A percentile compares a stretch with the other conserved stretches of the same genome.
Evolutionary conservation across 345 rosid species (phyloP).

Genomic region (Eucalyptus curtisii): DNA sequence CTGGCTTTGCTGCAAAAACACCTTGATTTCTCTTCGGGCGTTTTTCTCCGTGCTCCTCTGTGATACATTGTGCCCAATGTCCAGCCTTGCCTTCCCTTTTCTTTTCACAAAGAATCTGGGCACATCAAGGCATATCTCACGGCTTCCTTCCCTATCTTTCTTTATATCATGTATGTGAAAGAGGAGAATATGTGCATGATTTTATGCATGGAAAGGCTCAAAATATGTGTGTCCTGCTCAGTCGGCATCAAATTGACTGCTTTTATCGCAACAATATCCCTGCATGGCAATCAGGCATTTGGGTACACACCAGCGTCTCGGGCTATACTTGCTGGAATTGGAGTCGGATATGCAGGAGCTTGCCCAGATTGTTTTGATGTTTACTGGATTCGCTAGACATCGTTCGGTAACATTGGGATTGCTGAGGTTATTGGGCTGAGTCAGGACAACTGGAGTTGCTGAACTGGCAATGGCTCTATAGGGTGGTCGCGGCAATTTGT

Average conservation of each 20-base stretch:
- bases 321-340: not conserved
- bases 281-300: not conserved
- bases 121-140: not conserved
- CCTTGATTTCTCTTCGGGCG: not conserved
- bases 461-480: not conserved
- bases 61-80: not conserved
- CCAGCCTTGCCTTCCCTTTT: not conserved
- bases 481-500: not conserved
- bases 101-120: not conserved
- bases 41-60: not conserved
- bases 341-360: not conserved
- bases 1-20: not conserved
- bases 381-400: not conserved
- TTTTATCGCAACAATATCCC: not conserved
- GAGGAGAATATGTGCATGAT: not conserved
- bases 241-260: not conserved
- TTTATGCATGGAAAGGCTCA: not conserved
- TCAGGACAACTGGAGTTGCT: not conserved
- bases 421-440: not conserved
- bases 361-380: not conserved
- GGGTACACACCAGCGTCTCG: not conserved
- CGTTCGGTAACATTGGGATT: not conserved
- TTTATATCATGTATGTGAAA: not conserved
- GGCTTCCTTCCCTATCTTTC: not conserved
- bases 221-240: not conserved